Evolutionary conservation across 441 rosid species (phyloP).

Genomic region (Brassica balearica): DNA sequence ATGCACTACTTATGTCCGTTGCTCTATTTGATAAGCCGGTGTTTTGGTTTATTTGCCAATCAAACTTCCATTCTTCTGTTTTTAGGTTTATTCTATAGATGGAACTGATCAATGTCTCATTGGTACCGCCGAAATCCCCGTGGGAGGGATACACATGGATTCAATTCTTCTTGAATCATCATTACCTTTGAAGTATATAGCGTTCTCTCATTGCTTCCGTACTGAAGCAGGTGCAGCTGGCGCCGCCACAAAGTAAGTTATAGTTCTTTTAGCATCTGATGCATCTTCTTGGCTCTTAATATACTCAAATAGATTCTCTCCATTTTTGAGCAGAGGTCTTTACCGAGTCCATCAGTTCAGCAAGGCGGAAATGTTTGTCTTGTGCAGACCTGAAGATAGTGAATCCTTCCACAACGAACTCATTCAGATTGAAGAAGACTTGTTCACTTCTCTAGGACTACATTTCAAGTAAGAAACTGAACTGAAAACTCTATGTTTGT

Average conservation of each 20-base stretch:
- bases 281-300: slow-evolving; percentile 5
- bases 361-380: slow-evolving; percentile 90
- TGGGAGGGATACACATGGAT: slow-evolving; percentile 97
- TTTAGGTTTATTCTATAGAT: slow-evolving; percentile 84
- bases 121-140: slow-evolving; percentile 97
- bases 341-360: slow-evolving; percentile 96
- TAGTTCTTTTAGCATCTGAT: not conserved
- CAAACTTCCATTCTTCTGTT: slow-evolving; percentile 8
- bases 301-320: not conserved
- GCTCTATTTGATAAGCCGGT: slow-evolving; percentile 8
- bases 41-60: slow-evolving; percentile 15
- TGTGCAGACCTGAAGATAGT: slow-evolving; percentile 83
- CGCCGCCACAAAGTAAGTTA: slow-evolving; percentile 69
- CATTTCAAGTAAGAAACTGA: slow-evolving; percentile 70
- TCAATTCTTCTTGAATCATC: slow-evolving; percentile 68
- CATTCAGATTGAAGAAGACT: slow-evolving; percentile 83
- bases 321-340: slow-evolving; percentile 72
- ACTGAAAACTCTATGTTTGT: not conserved
- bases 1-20: slow-evolving; percentile 11
- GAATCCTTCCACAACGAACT: slow-evolving; percentile 76
- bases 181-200: slow-evolving; percentile 84
- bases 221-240: slow-evolving; percentile 99
- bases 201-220: slow-evolving; percentile 94
- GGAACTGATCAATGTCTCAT: slow-evolving; percentile 92
- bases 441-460: slow-evolving; percentile 77